Percentiles rank a stretch among this genome's conserved stretches.
These are phyloP conservation scores for Oryza australiensis DNA, from an alignment of 176 grass and related monocot genomes.

Conservation along the genomic window DNA sequence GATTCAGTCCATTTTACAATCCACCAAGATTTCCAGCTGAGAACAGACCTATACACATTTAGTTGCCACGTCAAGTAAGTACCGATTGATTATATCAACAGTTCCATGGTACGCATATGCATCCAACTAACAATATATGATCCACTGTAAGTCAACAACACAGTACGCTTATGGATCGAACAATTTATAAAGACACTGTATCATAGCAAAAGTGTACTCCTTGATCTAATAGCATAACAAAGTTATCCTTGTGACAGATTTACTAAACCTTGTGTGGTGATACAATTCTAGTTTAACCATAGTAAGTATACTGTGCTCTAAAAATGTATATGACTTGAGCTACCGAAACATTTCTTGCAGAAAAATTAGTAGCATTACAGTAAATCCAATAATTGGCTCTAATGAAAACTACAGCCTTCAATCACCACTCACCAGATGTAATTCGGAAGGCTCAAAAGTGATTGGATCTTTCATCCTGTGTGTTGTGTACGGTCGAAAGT, in stretches of 20 bases:
- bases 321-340: neutral
- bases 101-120: neutral
- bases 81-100: neutral
- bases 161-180: neutral
- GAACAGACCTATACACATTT: neutral
- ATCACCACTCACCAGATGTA: slow-evolving; percentile 31
- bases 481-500: slow-evolving; percentile 4
- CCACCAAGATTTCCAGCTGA: neutral
- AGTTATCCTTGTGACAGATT: slow-evolving; percentile 34
- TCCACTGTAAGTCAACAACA: neutral
- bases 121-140: neutral
- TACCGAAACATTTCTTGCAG: neutral
- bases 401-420: slow-evolving; percentile 25
- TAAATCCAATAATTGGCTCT: slow-evolving; percentile 36
- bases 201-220: slow-evolving; percentile 24
- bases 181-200: slow-evolving; percentile 16
- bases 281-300: slow-evolving; percentile 6
- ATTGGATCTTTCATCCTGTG: slow-evolving; percentile 25
- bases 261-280: neutral
- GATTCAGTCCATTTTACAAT: neutral
- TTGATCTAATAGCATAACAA: slow-evolving; percentile 11
- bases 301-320: neutral
- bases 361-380: slow-evolving; percentile 3
- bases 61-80: neutral
- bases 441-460: slow-evolving; percentile 10